Conservation (phyloP, 495 filamentous ascomycete genomes). For the Podospora fimiseda region DNA sequence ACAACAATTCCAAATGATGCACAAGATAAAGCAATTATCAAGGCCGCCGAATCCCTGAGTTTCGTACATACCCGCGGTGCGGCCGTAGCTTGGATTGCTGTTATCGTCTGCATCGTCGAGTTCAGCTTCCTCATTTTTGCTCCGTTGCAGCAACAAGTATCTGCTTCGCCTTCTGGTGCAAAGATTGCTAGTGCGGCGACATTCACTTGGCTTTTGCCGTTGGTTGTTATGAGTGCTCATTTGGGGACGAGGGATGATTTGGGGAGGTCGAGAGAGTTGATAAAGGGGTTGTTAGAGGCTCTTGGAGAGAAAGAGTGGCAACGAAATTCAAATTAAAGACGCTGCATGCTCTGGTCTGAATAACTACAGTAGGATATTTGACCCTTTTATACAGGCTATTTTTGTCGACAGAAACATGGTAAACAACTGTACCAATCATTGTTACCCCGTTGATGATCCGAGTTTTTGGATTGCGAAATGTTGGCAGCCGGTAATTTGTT, state of each 20-base stretch:
- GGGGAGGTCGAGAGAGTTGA: background rate
- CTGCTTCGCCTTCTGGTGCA: background rate
- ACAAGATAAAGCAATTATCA: background rate
- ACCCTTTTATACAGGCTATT: too few species aligned
- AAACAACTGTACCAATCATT: too few species aligned
- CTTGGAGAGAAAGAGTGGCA: background rate
- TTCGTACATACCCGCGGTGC: background rate
- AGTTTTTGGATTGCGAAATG: too few species aligned
- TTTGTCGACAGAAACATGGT: too few species aligned
- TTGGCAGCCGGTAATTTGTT: too few species aligned
- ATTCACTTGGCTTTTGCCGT: background rate
- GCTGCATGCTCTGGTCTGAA: too few species aligned
- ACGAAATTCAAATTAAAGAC: too few species aligned
- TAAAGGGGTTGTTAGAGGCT: background rate
- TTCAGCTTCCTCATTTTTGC: background rate
- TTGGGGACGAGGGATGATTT: background rate
- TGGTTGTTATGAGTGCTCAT: background rate
- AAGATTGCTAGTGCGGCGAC: background rate
- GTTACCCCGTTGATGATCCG: too few species aligned
- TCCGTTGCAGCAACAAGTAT: background rate
- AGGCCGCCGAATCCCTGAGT: background rate
- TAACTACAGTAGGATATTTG: too few species aligned
- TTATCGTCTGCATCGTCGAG: background rate
- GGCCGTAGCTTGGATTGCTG: background rate
- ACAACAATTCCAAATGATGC: background rate